Evolutionary conservation across 225 moss, liverwort and hornwort species (phyloP).

Genomic region (Lunularia cruciata): DNA sequence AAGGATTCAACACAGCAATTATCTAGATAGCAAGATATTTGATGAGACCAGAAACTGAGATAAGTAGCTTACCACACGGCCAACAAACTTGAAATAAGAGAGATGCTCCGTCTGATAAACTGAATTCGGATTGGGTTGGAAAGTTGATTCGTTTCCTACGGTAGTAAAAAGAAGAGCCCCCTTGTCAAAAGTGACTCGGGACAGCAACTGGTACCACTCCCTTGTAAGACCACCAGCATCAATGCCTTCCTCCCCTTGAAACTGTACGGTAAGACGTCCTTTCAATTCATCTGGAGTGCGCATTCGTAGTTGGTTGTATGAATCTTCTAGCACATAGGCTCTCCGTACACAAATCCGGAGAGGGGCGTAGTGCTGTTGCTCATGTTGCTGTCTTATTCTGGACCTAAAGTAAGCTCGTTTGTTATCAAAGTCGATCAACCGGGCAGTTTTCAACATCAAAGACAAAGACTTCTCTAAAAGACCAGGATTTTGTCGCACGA

Average conservation of each 20-base stretch:
- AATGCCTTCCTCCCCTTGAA: conserved; percentile 98
- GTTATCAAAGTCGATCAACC: conserved; percentile 96
- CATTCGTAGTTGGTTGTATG: conserved; percentile 94
- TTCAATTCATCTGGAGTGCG: conserved; percentile 93
- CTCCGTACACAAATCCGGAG: conserved; percentile 73
- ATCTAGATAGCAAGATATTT: not conserved
- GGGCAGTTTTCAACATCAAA: conserved; percentile 70
- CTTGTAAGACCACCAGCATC: conserved; percentile 95
- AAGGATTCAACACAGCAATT: too few relatives aligned
- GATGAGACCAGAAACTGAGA: not conserved
- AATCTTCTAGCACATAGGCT: conserved; percentile 96
- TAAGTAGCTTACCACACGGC: conserved; percentile 77
- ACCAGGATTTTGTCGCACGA: conserved; percentile 84
- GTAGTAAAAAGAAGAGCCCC: conserved; percentile 92
- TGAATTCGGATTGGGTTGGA: conserved; percentile 95
- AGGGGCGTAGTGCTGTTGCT: conserved; percentile 97
- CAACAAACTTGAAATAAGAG: conserved; percentile 97
- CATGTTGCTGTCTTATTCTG: conserved; percentile 95
- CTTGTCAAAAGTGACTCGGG: conserved; percentile 89
- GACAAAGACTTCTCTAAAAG: conserved; percentile 74
- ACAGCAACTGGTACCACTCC: conserved; percentile 93
- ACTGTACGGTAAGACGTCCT: conserved; percentile 89
- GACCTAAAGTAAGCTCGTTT: conserved; percentile 92
- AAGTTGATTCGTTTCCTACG: conserved; percentile 88
- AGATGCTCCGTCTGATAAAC: conserved; percentile 94